Evolutionary conservation across 495 filamentous ascomycete species (phyloP), one percentile per base, ranked within the genome.

Genomic region (Thermochaetoides thermophila): DNA sequence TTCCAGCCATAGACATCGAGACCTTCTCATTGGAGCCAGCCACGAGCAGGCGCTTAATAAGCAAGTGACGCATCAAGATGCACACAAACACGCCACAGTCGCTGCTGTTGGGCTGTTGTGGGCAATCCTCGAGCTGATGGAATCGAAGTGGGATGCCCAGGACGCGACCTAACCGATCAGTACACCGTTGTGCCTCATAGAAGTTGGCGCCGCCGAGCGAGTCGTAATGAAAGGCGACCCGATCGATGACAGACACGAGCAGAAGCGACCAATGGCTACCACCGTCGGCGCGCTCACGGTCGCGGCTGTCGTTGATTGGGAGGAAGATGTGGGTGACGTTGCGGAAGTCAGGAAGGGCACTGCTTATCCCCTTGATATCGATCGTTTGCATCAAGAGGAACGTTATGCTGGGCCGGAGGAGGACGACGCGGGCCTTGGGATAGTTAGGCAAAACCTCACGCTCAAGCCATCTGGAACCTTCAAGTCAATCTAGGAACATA

Each of bases 11-110:
- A 40, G 76, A 84, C 86, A 96, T 95, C 42, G 73, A 84, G n/a
- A 95, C 73, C 54, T 89, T 89, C 49, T 84, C 70, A 32, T 68
- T 69, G 1, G 74, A 69, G 44, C 81, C 76, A 3, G 79, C 81
- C 27, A 61, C 67, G 27, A 99, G 57, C n/a, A 99, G 58, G 28
- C 80, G 66, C 55, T 81, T 83, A 22, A 94, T 55, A 13, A 97
- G 70, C 11, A 99, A 57, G 53, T 93, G 73, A 24, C 81, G 69
- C 86, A 96, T 99, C 35, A 79, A 68, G 43, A 94, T 69, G 53
- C 91, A 96, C 2, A 99, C 91, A 53, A 84, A 95, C 0, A 99
- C 84, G 10, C 91, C 91, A 49, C 91, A 99, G 58, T 96, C 91
- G 40, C 68, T 82, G 33, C 77, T 72, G 45, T 96, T 95, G 41